phyloP scores from a whole-genome alignment of 768 basidiomycete species.

The Udeniomyces megalosporus region DNA sequence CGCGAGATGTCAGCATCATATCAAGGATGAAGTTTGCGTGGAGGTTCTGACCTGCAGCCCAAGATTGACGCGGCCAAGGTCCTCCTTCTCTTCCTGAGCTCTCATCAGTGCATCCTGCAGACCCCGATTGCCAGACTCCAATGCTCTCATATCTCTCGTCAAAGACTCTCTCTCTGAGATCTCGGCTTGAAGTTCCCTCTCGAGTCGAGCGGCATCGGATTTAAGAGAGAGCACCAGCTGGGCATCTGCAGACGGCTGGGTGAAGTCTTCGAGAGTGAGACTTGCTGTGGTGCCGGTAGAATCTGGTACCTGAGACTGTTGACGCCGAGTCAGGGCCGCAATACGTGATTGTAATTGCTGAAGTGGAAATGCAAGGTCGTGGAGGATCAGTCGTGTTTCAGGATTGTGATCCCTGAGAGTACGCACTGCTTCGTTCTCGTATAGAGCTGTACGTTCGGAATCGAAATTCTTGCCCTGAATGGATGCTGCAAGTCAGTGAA shows the following conservation, averaged over 20 bases:
- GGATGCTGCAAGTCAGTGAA: conserved; percentile 17
- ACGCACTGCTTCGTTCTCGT: conserved; percentile 56
- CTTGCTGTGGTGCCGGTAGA: conserved; percentile 44
- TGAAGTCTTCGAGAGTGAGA: conserved; percentile 40
- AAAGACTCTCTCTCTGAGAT: conserved; percentile 53
- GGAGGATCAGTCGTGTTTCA: background rate
- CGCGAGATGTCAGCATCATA: no score
- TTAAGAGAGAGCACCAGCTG: background rate
- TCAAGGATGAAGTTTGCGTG: background rate
- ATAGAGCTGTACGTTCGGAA: conserved; percentile 78
- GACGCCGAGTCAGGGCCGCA: background rate
- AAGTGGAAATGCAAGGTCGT: background rate
- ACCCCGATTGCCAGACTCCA: conserved; percentile 69
- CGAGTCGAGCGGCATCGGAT: background rate
- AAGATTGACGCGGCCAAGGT: conserved; percentile 73
- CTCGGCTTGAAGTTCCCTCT: conserved; percentile 27
- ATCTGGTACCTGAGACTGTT: background rate
- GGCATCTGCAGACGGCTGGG: background rate
- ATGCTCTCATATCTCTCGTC: conserved; percentile 64
- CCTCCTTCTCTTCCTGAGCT: conserved; percentile 65
- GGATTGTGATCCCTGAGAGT: background rate
- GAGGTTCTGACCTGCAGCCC: conserved; percentile 45
- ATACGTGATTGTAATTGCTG: conserved; percentile 67
- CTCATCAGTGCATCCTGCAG: conserved; percentile 71
- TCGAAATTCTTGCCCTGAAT: conserved; percentile 49